Base-by-base conservation (phyloP, 805 yeast genomes). In the Barnettozyma siamensis region DNA sequence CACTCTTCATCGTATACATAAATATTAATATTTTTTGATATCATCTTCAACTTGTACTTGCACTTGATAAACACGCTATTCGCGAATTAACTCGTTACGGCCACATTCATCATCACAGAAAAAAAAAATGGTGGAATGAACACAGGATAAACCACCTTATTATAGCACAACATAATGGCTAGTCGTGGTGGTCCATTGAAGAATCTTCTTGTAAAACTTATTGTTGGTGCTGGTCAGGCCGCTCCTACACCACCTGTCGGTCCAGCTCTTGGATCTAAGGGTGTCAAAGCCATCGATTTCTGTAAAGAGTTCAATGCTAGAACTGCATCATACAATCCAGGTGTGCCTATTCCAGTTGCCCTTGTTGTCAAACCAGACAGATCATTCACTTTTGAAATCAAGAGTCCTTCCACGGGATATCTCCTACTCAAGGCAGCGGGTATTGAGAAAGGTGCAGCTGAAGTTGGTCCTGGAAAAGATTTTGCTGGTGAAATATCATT, bases 211-310 rank as follows among this genome's bases (percentile, higher is more conserved):
- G 88, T 91, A 40, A 93, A 91, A 64, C 76, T 91, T 46, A 80
- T 91, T 38, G 98, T 91, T 4, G 96, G 91, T 8, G 98, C 99
- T 5, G 98, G 98, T 4, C 86, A 88, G 62, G 99, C 99, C 0
- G 93, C 97, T 2, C 98, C 99, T 32, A 83, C 96, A 2, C 99
- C 99, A 23, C 99, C 99, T 7, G 98, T 93, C 23, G 99, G 99
- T 50, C 99, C 99, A 35, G 99, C 98, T 0, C 71, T 93, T 37
- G 99, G 99, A 51, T 91, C 98, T 45, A 91, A 91, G 63, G 99
- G 99, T 71, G 95, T 93, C 35, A 93, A 93, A 62, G 98, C 98
- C 48, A 93, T 93, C 57, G 99, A 93, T 64, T 93, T 93, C 58
- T 91, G 98, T 68, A 93, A 93, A 64, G 98, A 93, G 61, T 93